Base-by-base conservation (phyloP, 257 asterid species). In the Craterostigma plantagineum region DNA sequence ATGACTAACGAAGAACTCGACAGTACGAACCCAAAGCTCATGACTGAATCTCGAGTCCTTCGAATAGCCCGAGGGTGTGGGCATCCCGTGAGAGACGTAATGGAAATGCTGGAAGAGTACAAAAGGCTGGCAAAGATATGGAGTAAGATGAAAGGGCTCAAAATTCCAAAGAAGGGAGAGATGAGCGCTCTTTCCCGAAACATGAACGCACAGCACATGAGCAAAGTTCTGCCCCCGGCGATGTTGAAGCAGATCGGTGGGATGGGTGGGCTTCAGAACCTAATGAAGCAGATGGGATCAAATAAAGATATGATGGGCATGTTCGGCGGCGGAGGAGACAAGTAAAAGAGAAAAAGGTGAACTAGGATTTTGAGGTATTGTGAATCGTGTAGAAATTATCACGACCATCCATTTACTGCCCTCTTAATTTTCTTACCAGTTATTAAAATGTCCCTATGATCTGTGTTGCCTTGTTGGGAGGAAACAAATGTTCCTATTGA, bases 111-210 rank as follows among this genome's bases (percentile, higher is more conserved):
- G 54, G 97, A 87, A 59, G 93, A 87, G 67, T 81, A 76, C 85
- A 87, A 82, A 65, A 63, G 92, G 33, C 73, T 73, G 36, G 93
- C 93, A 17, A 82, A 86, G 79, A 61, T 78, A 33, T 87, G 91
- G 79, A 73, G 95, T 75, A 81, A 86, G 78, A 81, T 81, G 97
- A 86, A 86, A 68, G 97, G 97, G 3, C 84, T 86, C 6, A 86
- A 78, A 75, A 86, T 86, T 13, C 95, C 99, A 9, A 90, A 77
- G 84, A 90, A 79, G 56, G 97, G 97, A 60, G 85, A 76, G 13
- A 87, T 87, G 95, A 87, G 90, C 13, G 71, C 92, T 10, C 53
- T 78, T 13, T 75, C 92, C 1, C 62, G 83, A 53, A 90, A 79
- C 54, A 72, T 77, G 91, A 82, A 82, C 5, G 94, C 87, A 0